Evolutionary conservation across 2,329 filamentous ascomycete species (phyloP).

Genomic region (Fusarium sororula): DNA sequence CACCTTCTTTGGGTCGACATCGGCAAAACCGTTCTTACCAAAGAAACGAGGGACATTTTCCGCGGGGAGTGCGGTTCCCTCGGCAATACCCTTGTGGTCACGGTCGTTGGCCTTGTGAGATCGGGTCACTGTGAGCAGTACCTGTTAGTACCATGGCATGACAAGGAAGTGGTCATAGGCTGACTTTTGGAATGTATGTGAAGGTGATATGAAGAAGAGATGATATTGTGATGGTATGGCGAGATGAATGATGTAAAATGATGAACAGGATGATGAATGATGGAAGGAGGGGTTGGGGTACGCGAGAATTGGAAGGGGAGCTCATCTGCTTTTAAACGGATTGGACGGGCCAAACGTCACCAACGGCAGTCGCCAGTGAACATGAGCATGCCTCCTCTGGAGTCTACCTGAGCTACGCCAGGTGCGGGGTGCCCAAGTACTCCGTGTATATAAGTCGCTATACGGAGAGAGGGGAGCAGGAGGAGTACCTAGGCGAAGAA

Average conservation of each 20-base stretch:
- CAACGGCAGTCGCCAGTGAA: slow-evolving; percentile 23
- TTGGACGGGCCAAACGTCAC: slow-evolving; percentile 38
- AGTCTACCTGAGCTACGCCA: slow-evolving; percentile 1
- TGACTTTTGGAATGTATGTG: slow-evolving; percentile 30
- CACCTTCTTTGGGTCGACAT: slow-evolving; percentile 87
- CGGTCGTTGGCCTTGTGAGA: slow-evolving; percentile 96
- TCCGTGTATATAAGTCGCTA: slow-evolving; percentile 27
- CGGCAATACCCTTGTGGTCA: slow-evolving; percentile 82
- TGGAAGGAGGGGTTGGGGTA: slow-evolving; percentile 32
- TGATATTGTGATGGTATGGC: not conserved
- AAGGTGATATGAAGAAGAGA: not conserved
- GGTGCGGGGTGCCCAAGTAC: slow-evolving; percentile 35
- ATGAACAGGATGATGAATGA: slow-evolving; percentile 23
- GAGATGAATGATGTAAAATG: slow-evolving; percentile 9
- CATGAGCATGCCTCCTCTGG: not conserved
- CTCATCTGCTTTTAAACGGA: slow-evolving; percentile 38
- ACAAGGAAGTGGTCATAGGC: not conserved
- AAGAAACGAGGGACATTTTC: slow-evolving; percentile 92
- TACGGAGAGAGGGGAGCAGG: slow-evolving; percentile 14
- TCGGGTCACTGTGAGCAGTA: slow-evolving; percentile 79
- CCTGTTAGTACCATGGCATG: slow-evolving; percentile 15
- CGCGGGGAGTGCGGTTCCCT: slow-evolving; percentile 74
- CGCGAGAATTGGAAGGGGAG: slow-evolving; percentile 13
- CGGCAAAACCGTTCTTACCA: slow-evolving; percentile 83
- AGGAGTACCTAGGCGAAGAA: not conserved